These are phyloP conservation scores for Daedalea quercina DNA, from an alignment of 768 basidiomycete genomes.

Conservation along the genomic window DNA sequence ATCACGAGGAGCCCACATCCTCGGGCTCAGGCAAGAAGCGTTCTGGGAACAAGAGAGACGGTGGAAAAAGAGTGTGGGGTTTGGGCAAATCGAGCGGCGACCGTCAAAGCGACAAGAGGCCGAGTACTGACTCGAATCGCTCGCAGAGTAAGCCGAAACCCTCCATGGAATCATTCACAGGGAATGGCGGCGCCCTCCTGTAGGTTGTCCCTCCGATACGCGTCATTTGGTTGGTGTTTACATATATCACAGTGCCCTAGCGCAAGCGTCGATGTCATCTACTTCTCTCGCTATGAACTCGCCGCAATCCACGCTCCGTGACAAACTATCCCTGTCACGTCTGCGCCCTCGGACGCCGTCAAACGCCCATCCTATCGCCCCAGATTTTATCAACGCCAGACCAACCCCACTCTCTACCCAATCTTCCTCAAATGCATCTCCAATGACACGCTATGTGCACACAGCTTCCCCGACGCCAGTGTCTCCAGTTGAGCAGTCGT, in stretches of 20 bases:
- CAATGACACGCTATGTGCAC: slow-evolving; percentile 8
- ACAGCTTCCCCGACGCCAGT: slow-evolving; percentile 13
- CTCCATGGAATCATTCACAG: slow-evolving; percentile 53
- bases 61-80: slow-evolving; percentile 38
- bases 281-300: slow-evolving; percentile 38
- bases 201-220: slow-evolving; percentile 29
- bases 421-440: slow-evolving; percentile 8
- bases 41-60: slow-evolving; percentile 29
- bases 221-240: background rate
- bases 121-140: slow-evolving; percentile 58
- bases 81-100: slow-evolving; percentile 30
- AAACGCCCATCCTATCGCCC: slow-evolving; percentile 17
- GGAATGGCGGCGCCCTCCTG: slow-evolving; percentile 52
- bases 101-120: slow-evolving; percentile 34
- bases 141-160: slow-evolving; percentile 44
- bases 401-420: slow-evolving; percentile 7
- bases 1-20: slow-evolving; percentile 31
- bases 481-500: slow-evolving; percentile 9
- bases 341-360: slow-evolving; percentile 27
- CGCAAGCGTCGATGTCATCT: slow-evolving; percentile 56
- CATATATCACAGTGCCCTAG: slow-evolving; percentile 38
- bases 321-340: slow-evolving; percentile 39
- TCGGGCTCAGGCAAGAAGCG: slow-evolving; percentile 18
- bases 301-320: slow-evolving; percentile 28
- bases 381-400: slow-evolving; percentile 24